A percentile compares a stretch with the other conserved stretches of the same genome.
Conservation (phyloP, 1,139 yeast genomes). For the Candida neerlandica region DNA sequence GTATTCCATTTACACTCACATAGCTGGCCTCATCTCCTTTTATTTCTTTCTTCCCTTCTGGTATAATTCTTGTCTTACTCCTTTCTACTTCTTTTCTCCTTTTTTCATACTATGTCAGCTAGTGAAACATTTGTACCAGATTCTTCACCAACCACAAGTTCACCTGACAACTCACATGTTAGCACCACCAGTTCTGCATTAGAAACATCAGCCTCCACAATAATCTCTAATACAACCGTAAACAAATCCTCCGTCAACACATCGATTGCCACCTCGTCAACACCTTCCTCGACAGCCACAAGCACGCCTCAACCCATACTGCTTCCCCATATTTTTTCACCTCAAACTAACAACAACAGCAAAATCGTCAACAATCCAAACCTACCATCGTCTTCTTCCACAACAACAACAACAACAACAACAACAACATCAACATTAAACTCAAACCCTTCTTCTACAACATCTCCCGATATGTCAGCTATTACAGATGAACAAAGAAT, state of each 20-base stretch:
- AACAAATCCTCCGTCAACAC: neutral
- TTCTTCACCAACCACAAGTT: too few species aligned
- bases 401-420: neutral
- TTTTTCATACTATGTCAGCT: neutral
- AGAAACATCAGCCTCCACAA: neutral
- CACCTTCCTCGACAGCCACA: neutral
- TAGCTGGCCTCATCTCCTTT: too few species aligned
- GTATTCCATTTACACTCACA: too few species aligned
- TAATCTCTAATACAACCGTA: neutral
- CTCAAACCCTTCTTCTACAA: conserved; percentile 2
- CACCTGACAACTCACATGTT: neutral
- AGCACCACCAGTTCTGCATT: neutral
- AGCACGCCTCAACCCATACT: neutral
- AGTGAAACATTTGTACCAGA: neutral
- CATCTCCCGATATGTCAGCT: neutral
- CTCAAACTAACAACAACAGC: neutral
- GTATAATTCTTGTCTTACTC: neutral
- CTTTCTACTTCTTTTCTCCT: neutral
- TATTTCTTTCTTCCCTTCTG: neutral
- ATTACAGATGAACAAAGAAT: conserved; percentile 15
- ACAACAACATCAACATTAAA: conserved; percentile 3
- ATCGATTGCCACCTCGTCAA: neutral
- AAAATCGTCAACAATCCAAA: too few species aligned
- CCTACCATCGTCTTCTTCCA: neutral
- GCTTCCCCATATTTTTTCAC: neutral